These are phyloP conservation scores for Microcyclospora pomicola DNA, from an alignment of 2,329 filamentous ascomycete species.

Conservation along the genomic window DNA sequence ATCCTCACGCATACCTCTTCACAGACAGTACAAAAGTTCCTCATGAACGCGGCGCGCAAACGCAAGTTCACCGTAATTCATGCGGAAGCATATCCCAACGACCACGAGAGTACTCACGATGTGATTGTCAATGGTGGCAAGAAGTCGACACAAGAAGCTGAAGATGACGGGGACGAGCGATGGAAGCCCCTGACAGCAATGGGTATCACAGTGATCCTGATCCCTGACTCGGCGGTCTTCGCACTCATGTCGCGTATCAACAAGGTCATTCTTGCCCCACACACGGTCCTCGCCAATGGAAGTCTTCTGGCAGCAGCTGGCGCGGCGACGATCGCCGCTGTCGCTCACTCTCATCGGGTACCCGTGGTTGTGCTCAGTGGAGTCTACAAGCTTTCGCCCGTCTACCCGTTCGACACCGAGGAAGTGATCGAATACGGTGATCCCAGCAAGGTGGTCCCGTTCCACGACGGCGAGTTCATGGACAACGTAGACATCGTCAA, in stretches of 20 bases:
- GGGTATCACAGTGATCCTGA: slow-evolving; percentile 69
- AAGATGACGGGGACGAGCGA: slow-evolving; percentile 37
- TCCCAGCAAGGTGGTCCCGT: slow-evolving; percentile 60
- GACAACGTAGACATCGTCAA: slow-evolving; percentile 65
- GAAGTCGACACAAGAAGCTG: slow-evolving; percentile 26
- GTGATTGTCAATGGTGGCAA: slow-evolving; percentile 42
- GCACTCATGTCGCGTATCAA: slow-evolving; percentile 91
- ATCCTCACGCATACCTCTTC: slow-evolving; percentile 83
- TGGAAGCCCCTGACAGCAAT: slow-evolving; percentile 68
- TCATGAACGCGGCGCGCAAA: slow-evolving; percentile 75
- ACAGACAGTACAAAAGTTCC: slow-evolving; percentile 74
- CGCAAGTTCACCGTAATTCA: slow-evolving; percentile 85
- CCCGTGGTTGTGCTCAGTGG: slow-evolving; percentile 82
- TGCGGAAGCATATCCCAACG: slow-evolving; percentile 58
- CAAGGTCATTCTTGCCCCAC: slow-evolving; percentile 84
- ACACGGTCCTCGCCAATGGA: slow-evolving; percentile 78
- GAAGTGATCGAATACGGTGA: slow-evolving; percentile 77
- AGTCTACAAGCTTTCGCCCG: slow-evolving; percentile 85
- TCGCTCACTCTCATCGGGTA: slow-evolving; percentile 67
- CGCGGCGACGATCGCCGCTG: slow-evolving; percentile 68
- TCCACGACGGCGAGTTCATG: slow-evolving; percentile 66
- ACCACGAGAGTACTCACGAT: slow-evolving; percentile 49
- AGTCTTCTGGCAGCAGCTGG: slow-evolving; percentile 73
- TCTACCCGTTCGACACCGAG: slow-evolving; percentile 72
- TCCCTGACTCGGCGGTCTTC: slow-evolving; percentile 75